A percentile compares a stretch with the other conserved stretches of the same genome.
Evolutionary conservation across 306 rosid genomes (phyloP).

Genomic region (Lotus japonicus): DNA sequence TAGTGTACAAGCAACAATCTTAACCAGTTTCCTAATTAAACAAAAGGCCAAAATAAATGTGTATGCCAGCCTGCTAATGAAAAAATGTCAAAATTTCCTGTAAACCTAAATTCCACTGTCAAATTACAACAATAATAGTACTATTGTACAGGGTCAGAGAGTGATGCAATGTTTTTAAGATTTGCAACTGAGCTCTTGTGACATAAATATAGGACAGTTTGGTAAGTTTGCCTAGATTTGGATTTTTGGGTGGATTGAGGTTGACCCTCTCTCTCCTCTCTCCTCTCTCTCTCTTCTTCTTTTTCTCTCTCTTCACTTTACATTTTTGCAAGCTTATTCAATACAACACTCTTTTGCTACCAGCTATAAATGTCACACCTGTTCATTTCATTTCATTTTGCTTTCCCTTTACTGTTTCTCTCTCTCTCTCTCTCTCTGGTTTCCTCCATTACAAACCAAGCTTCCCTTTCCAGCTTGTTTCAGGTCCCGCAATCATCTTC

Average conservation of each 20-base stretch:
- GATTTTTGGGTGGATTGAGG: constrained; percentile 38
- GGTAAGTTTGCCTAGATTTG: constrained; percentile 36
- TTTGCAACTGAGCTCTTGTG: background rate
- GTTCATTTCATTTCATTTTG: constrained; percentile 31
- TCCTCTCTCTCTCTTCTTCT: background rate
- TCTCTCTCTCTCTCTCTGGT: constrained; percentile 30
- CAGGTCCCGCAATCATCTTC: constrained; percentile 47
- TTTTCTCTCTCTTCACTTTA: constrained; percentile 14
- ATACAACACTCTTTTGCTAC: constrained; percentile 29
- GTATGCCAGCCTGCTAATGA: constrained; percentile 15
- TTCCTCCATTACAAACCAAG: constrained; percentile 84
- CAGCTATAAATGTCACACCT: constrained; percentile 46
- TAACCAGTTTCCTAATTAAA: background rate
- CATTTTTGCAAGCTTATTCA: constrained; percentile 34
- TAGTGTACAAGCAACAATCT: background rate
- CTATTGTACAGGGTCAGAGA: background rate
- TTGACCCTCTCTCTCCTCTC: constrained; percentile 23
- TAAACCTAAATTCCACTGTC: constrained; percentile 19
- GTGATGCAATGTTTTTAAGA: background rate
- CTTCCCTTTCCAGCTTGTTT: constrained; percentile 75
- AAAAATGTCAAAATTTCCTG: constrained; percentile 12
- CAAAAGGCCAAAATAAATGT: constrained; percentile 9
- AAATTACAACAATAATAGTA: background rate
- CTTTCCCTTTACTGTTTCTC: constrained; percentile 68
- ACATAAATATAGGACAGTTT: constrained; percentile 30